A percentile compares a stretch with the other conserved stretches of the same genome.
Conservation (phyloP, 1,139 yeast species). For the Yamadazyma taylorii region DNA sequence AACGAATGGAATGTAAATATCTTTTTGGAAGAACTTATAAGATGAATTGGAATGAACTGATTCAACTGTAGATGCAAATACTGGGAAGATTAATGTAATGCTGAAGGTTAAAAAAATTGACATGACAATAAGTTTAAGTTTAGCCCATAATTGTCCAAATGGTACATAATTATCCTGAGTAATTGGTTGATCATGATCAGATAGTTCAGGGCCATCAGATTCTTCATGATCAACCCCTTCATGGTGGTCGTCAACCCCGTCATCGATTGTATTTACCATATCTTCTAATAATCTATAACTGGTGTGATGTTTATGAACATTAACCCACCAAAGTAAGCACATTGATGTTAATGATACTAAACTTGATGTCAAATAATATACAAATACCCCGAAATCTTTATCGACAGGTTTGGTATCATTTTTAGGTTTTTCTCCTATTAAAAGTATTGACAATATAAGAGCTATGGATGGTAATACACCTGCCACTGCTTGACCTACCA, state of each 20-base stretch:
- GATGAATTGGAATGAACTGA: conserved; percentile 43
- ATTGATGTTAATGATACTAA: conserved; percentile 55
- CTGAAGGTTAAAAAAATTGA: conserved; percentile 75
- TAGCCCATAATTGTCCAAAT: conserved; percentile 51
- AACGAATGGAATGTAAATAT: conserved; percentile 70
- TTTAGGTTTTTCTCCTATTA: conserved; percentile 34
- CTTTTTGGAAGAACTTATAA: conserved; percentile 39
- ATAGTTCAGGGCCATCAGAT: too few relatives aligned
- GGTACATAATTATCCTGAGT: conserved; percentile 33
- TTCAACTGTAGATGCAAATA: conserved; percentile 74
- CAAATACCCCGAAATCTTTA: conserved; percentile 51
- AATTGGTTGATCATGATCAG: too few relatives aligned
- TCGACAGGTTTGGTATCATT: conserved; percentile 27
- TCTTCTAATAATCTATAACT: conserved; percentile 22
- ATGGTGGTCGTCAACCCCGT: too few relatives aligned
- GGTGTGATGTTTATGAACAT: conserved; percentile 23
- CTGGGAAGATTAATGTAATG: conserved; percentile 83
- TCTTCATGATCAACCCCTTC: too few relatives aligned
- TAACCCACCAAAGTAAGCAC: conserved; percentile 33
- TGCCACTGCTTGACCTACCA: conserved; percentile 94
- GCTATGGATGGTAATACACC: conserved; percentile 89
- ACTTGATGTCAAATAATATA: conserved; percentile 72
- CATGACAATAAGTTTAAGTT: conserved; percentile 60
- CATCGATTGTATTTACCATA: conserved; percentile 13
- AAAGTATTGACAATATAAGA: conserved; percentile 57